Percentiles rank a stretch among this genome's conserved stretches.
Evolutionary conservation across 2,329 filamentous ascomycete species (phyloP).

Genomic region (Venturia oleaginea): DNA sequence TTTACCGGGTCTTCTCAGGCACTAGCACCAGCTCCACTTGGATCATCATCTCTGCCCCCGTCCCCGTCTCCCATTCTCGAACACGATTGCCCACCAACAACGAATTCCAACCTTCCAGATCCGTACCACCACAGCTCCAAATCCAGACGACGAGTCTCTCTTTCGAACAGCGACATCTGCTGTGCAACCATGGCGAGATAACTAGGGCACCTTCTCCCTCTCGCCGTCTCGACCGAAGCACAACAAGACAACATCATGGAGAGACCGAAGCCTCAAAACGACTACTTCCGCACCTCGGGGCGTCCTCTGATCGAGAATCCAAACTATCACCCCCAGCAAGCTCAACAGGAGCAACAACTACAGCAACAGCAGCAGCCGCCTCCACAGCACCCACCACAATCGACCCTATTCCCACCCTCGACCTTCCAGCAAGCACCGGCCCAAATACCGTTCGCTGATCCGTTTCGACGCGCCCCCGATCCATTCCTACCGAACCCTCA

Average conservation of each 20-base stretch:
- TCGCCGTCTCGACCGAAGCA: neutral
- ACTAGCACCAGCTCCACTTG: neutral
- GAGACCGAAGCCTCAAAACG: constrained; percentile 29
- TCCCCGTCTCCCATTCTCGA: neutral
- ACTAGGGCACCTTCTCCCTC: neutral
- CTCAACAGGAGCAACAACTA: constrained; percentile 25
- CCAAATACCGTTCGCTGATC: constrained; percentile 38
- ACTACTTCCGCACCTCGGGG: constrained; percentile 30
- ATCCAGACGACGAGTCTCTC: neutral
- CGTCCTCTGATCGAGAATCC: constrained; percentile 44
- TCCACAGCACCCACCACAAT: constrained; percentile 31
- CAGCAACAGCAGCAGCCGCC: constrained; percentile 27
- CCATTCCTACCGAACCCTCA: constrained; percentile 35
- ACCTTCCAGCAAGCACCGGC: constrained; percentile 30
- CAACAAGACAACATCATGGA: constrained; percentile 24
- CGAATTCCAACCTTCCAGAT: neutral
- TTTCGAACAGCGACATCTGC: neutral
- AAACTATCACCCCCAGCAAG: constrained; percentile 38
- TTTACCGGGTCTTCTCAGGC: neutral
- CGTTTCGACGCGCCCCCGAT: constrained; percentile 40
- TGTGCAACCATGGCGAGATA: constrained; percentile 2
- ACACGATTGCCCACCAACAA: neutral
- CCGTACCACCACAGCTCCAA: neutral
- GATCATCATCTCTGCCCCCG: neutral
- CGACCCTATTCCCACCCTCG: constrained; percentile 17